phyloP scores from a whole-genome alignment of 2,329 filamentous ascomycete species.

The Huntiella abstrusa region DNA sequence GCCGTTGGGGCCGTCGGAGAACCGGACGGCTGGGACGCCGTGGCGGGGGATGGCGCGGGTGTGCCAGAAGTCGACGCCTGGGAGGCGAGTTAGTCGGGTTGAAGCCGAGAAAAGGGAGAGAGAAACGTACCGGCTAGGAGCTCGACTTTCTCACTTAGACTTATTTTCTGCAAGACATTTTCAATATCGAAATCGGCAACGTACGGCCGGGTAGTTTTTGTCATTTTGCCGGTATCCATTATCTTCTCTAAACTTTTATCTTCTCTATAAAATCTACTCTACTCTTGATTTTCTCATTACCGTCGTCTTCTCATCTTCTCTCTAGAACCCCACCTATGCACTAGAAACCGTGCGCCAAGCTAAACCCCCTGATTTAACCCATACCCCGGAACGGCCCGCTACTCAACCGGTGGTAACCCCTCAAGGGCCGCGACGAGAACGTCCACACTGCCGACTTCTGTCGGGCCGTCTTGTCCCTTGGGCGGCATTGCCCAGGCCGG shows the following conservation, averaged over 20 bases:
- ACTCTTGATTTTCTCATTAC: too few relatives aligned
- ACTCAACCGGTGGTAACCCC: slow-evolving; percentile 19
- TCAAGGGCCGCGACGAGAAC: slow-evolving; percentile 37
- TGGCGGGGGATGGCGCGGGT: slow-evolving; percentile 35
- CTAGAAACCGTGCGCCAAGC: too few relatives aligned
- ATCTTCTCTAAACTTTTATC: too few relatives aligned
- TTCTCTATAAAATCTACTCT: too few relatives aligned
- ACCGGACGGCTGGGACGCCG: slow-evolving; percentile 52
- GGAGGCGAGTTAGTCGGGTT: slow-evolving; percentile 31
- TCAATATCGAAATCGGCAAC: slow-evolving; percentile 37
- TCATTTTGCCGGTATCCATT: too few relatives aligned
- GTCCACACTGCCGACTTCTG: slow-evolving; percentile 42
- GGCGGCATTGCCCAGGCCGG: slow-evolving; percentile 80
- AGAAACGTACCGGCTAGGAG: slow-evolving; percentile 48
- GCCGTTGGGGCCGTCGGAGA: slow-evolving; percentile 67
- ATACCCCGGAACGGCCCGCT: too few relatives aligned
- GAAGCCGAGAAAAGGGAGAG: slow-evolving; percentile 38
- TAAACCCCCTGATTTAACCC: too few relatives aligned
- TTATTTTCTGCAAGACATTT: slow-evolving; percentile 47
- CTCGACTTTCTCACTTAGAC: slow-evolving; percentile 57
- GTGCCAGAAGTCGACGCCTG: slow-evolving; percentile 42
- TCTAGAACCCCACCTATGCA: too few relatives aligned
- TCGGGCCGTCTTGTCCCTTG: slow-evolving; percentile 50
- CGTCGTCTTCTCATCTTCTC: too few relatives aligned
- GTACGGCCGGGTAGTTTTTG: neutral